Evolutionary conservation across 108 stramenopile genomes (phyloP).

Genomic region (Parietichytrium sp.): DNA sequence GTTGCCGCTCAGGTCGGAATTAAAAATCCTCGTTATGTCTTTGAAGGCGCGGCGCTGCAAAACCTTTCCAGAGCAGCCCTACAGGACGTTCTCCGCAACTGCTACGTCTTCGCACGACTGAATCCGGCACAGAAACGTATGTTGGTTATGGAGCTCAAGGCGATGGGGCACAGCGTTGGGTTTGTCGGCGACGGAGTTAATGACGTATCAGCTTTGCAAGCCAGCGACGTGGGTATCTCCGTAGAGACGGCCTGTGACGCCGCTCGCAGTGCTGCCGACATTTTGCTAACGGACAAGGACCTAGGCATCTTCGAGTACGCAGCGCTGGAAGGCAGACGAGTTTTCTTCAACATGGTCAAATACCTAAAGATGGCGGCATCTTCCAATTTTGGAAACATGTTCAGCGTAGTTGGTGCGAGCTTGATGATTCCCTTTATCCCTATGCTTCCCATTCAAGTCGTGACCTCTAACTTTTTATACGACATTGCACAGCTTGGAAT

Average conservation of each 20-base stretch:
- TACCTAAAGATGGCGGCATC: constrained; percentile 60
- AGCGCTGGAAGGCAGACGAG: constrained; percentile 65
- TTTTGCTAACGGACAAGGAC: constrained; percentile 75
- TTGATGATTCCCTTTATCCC: not conserved
- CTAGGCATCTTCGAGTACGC: constrained; percentile 73
- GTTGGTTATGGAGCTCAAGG: constrained; percentile 61
- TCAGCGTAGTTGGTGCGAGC: not conserved
- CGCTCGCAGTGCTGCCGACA: constrained; percentile 78
- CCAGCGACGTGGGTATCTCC: constrained; percentile 75
- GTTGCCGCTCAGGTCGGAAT: constrained; percentile 31
- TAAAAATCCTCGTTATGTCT: not conserved
- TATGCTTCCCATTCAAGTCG: constrained; percentile 29
- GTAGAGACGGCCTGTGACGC: constrained; percentile 84
- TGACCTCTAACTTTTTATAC: constrained; percentile 28
- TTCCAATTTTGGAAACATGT: constrained; percentile 34
- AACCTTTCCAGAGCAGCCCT: not conserved
- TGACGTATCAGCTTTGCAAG: constrained; percentile 78
- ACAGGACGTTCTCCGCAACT: constrained; percentile 60
- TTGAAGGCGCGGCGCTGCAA: not conserved
- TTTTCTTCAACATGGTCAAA: constrained; percentile 43
- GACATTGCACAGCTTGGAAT: constrained; percentile 22
- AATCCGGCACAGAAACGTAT: constrained; percentile 73
- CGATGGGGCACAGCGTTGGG: constrained; percentile 64
- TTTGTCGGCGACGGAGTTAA: constrained; percentile 89
- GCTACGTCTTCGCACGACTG: constrained; percentile 76